Conservation (phyloP, 345 rosid genomes). For the Moricandia moricandioides region DNA sequence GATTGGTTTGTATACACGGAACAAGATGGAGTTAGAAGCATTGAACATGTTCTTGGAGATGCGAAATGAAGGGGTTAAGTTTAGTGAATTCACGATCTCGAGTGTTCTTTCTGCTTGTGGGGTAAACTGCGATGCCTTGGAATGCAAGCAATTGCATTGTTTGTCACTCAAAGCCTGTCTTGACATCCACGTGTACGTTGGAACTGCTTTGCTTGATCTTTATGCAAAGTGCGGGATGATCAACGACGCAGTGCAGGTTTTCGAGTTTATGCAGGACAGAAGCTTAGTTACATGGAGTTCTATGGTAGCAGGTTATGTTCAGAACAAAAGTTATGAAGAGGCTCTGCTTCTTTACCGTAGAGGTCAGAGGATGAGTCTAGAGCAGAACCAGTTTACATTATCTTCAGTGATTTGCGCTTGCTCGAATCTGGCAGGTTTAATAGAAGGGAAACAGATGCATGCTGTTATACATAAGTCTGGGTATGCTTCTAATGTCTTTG, state of each 20-base stretch:
- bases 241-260: slow-evolving; percentile 49
- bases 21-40: slow-evolving; percentile 45
- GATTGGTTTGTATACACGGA: slow-evolving; percentile 45
- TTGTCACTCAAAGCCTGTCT: slow-evolving; percentile 53
- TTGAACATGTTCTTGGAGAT: slow-evolving; percentile 47
- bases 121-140: slow-evolving; percentile 38
- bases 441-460: slow-evolving; percentile 77
- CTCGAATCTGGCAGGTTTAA: slow-evolving; percentile 63
- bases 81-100: slow-evolving; percentile 67
- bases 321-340: slow-evolving; percentile 66
- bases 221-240: slow-evolving; percentile 67
- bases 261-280: slow-evolving; percentile 60
- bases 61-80: slow-evolving; percentile 45
- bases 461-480: slow-evolving; percentile 59
- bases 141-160: slow-evolving; percentile 63
- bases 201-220: slow-evolving; percentile 78
- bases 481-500: slow-evolving; percentile 49
- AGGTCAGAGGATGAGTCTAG: slow-evolving; percentile 46
- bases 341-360: slow-evolving; percentile 52
- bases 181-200: slow-evolving; percentile 54
- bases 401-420: slow-evolving; percentile 77
- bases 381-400: slow-evolving; percentile 50
- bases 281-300: slow-evolving; percentile 87
- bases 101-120: slow-evolving; percentile 70
- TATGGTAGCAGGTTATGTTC: slow-evolving; percentile 70